Base-by-base conservation (phyloP, 176 grass and related monocot genomes). In the Triticum dicoccoides region DNA sequence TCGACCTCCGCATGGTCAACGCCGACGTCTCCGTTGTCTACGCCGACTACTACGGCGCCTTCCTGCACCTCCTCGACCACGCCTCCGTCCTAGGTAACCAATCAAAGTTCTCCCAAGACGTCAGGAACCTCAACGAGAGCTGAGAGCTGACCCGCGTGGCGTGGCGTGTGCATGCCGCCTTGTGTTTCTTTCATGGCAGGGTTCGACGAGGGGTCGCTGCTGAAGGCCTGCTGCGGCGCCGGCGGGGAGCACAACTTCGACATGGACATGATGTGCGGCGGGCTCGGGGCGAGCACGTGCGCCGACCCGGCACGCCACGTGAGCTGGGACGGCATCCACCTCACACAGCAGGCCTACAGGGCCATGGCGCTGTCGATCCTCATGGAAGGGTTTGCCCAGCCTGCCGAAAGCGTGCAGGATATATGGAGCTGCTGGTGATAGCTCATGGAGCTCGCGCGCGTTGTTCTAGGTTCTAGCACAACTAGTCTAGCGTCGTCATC, bases 261-360 rank as follows among this genome's bases (percentile, higher is more conserved):
- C 37, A 84, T 92, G n/a, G 92, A 66, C 20, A 0, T 77, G 15
- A 98, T 95, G 82, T 98, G 96, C 25, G 93, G 96, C 14, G 27
- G 76, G 14, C 20, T 79, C 0, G 93, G 93, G 2, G 86, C 93
- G 3, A 81, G 17, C 1, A 2, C 24, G 1, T 98, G 96, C 78
- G 4, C 84, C 0, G 42, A 95, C 20, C 96, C 96, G 1, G 77
- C 71, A 3, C 87, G 85, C 17, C 78, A 82, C 79, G 78, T 98
- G 14, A 98, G 89, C 59, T 98, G 96, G 96, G 93, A 98, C 0
- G 96, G 96, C 77, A 92, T 98, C 69, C 96, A 98, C 83, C 88
- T 98, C 61, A 98, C 93, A 0, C 96, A 98, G 52, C 90, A 91
- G 70, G 96, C 93, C 0, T 95, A 98, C 86, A 85, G 61, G 88